A percentile compares a stretch with the other conserved stretches of the same genome.
Conservation (phyloP, 2,329 filamentous ascomycete genomes). For the Byssothecium circinans region DNA sequence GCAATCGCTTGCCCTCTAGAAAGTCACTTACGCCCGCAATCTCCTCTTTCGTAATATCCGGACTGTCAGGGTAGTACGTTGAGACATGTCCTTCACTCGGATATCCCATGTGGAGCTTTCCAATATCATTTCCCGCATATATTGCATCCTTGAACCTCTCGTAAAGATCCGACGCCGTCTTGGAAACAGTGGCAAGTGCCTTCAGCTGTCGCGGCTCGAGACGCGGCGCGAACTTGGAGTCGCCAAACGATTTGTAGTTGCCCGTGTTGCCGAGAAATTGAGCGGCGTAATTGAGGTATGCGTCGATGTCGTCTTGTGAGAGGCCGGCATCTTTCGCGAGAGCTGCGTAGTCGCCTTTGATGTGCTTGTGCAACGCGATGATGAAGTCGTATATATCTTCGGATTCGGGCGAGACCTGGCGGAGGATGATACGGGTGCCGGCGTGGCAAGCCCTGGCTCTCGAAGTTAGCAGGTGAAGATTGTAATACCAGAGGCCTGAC, state of each 20-base stretch:
- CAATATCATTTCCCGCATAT: slow-evolving; percentile 47
- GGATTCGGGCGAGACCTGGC: slow-evolving; percentile 56
- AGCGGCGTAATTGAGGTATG: slow-evolving; percentile 43
- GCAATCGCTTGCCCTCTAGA: slow-evolving; percentile 48
- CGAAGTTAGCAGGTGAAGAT: not conserved
- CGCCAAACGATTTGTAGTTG: slow-evolving; percentile 57
- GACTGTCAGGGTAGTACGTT: slow-evolving; percentile 55
- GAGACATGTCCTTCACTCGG: slow-evolving; percentile 53
- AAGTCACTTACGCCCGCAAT: slow-evolving; percentile 51
- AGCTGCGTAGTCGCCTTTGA: slow-evolving; percentile 53
- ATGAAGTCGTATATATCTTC: slow-evolving; percentile 59
- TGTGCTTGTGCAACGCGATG: slow-evolving; percentile 51
- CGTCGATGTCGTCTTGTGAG: slow-evolving; percentile 41
- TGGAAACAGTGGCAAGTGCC: slow-evolving; percentile 47
- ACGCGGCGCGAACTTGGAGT: slow-evolving; percentile 57
- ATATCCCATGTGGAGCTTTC: slow-evolving; percentile 53
- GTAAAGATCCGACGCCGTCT: slow-evolving; percentile 45
- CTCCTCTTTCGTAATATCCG: slow-evolving; percentile 52
- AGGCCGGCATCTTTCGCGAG: slow-evolving; percentile 48
- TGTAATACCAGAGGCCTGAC: slow-evolving; percentile 7
- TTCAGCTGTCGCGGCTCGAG: slow-evolving; percentile 47
- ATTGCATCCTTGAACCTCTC: slow-evolving; percentile 49
- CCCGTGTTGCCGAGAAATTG: slow-evolving; percentile 58
- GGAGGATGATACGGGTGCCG: slow-evolving; percentile 56
- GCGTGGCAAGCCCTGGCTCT: slow-evolving; percentile 47